Evolutionary conservation across 2,329 filamentous ascomycete species (phyloP).

Genomic region (Beauveria rudraprayagi): DNA sequence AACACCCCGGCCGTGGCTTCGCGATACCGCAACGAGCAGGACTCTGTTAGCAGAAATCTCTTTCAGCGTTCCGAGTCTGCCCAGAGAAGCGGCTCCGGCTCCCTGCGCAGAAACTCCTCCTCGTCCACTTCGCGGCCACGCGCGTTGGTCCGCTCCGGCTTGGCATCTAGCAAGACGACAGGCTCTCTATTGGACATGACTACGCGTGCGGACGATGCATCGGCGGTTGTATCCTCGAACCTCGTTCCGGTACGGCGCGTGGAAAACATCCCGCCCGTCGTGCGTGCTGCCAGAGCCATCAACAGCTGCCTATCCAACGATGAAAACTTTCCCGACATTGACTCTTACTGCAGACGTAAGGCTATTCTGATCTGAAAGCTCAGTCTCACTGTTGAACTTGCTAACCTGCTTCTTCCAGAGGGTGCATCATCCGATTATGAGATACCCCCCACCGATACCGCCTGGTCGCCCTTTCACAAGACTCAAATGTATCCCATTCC

Average conservation of each 20-base stretch:
- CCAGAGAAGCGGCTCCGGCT: not conserved
- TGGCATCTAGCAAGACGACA: not conserved
- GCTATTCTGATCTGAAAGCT: slow-evolving; percentile 17
- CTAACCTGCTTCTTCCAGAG: slow-evolving; percentile 45
- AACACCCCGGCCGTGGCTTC: slow-evolving; percentile 60
- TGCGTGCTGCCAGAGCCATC: slow-evolving; percentile 75
- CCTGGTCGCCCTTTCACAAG: slow-evolving; percentile 87
- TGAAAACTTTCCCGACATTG: slow-evolving; percentile 77
- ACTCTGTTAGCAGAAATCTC: slow-evolving; percentile 44
- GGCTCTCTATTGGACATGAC: slow-evolving; percentile 4
- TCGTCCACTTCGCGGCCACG: slow-evolving; percentile 7
- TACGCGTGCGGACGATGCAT: slow-evolving; percentile 10
- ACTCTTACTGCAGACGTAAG: slow-evolving; percentile 83
- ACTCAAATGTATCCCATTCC: slow-evolving; percentile 83
- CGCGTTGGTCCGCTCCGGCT: slow-evolving; percentile 3
- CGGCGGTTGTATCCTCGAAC: slow-evolving; percentile 23
- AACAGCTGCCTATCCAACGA: slow-evolving; percentile 72
- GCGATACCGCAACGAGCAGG: slow-evolving; percentile 35
- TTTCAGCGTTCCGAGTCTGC: slow-evolving; percentile 30
- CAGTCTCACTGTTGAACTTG: not conserved
- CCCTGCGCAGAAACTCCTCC: slow-evolving; percentile 3
- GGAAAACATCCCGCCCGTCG: slow-evolving; percentile 54
- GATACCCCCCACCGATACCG: slow-evolving; percentile 53
- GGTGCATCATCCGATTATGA: slow-evolving; percentile 91
- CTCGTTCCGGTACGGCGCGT: slow-evolving; percentile 36